Percentiles rank a stretch among this genome's conserved stretches.
phyloP scores from a whole-genome alignment of 257 asterid genomes.

The Gynochthodes officinalis region DNA sequence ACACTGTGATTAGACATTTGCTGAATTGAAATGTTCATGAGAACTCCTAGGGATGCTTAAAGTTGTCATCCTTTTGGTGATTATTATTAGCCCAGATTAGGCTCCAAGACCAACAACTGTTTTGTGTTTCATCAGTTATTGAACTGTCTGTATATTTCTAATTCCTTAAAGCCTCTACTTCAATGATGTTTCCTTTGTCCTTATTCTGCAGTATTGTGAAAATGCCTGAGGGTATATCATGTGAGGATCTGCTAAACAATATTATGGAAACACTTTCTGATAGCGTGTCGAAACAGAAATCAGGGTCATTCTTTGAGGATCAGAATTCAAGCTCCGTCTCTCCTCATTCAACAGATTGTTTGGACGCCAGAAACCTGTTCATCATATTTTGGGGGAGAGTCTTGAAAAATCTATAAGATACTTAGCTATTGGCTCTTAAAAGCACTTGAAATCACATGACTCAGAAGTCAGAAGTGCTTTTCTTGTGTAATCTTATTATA shows the following conservation, averaged over 20 bases:
- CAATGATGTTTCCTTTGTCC: background rate
- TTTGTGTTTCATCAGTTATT: background rate
- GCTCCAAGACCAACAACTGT: background rate
- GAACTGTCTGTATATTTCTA: background rate
- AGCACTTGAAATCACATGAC: too few species aligned
- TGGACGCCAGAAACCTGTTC: conserved; percentile 82
- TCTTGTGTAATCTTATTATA: too few species aligned
- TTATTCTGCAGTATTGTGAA: conserved; percentile 18
- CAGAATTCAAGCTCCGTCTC: conserved; percentile 40
- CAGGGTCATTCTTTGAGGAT: conserved; percentile 48
- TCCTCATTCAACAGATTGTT: conserved; percentile 52
- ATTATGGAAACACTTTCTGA: conserved; percentile 60
- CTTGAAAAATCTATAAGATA: too few species aligned
- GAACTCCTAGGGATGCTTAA: background rate
- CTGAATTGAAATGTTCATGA: background rate
- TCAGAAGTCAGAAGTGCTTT: too few species aligned
- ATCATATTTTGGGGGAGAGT: conserved; percentile 72
- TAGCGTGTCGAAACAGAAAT: conserved; percentile 49
- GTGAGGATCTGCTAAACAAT: conserved; percentile 61
- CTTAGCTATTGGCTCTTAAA: too few species aligned
- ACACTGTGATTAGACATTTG: background rate
- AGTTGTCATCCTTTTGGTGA: background rate
- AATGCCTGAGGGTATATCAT: conserved; percentile 73
- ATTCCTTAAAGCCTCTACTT: background rate
- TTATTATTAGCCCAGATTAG: background rate